phyloP scores from a whole-genome alignment of 352 stramenopile genomes.

The Phytopythium oedochilum region DNA sequence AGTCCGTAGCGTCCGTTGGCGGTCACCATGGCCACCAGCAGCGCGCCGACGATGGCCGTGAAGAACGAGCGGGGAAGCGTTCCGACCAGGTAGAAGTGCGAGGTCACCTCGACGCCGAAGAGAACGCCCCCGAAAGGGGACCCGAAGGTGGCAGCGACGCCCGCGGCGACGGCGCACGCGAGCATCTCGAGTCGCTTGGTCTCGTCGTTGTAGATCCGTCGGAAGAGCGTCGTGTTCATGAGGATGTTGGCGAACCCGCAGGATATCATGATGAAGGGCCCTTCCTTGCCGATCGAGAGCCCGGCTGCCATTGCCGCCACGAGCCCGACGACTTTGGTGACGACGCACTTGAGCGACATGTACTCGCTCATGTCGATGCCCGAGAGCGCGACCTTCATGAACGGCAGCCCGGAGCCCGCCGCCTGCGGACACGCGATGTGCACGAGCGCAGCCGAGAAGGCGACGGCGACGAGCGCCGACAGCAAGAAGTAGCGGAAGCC shows the following conservation, averaged over 20 bases:
- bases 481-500: conserved; percentile 57
- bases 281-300: conserved; percentile 82
- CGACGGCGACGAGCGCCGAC: conserved; percentile 41
- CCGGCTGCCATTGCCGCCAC: conserved; percentile 55
- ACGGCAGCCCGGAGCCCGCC: conserved; percentile 67
- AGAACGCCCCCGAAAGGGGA: conserved; percentile 84
- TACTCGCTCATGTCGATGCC: conserved; percentile 77
- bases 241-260: conserved; percentile 75
- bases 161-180: conserved; percentile 69
- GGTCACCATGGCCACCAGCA: conserved; percentile 63
- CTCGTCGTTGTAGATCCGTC: conserved; percentile 72
- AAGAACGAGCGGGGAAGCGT: conserved; percentile 80
- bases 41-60: conserved; percentile 63
- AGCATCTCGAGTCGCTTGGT: conserved; percentile 82
- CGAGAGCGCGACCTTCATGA: conserved; percentile 82
- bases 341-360: conserved; percentile 60
- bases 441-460: conserved; percentile 44
- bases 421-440: conserved; percentile 65
- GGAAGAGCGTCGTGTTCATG: conserved; percentile 66
- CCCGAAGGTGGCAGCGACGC: conserved; percentile 84
- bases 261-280: conserved; percentile 87
- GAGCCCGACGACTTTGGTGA: conserved; percentile 70
- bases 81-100: conserved; percentile 79
- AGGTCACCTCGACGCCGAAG: conserved; percentile 84
- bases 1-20: conserved; percentile 63